Evolutionary conservation across 805 yeast species (phyloP).

Genomic region (Candida piceae): DNA sequence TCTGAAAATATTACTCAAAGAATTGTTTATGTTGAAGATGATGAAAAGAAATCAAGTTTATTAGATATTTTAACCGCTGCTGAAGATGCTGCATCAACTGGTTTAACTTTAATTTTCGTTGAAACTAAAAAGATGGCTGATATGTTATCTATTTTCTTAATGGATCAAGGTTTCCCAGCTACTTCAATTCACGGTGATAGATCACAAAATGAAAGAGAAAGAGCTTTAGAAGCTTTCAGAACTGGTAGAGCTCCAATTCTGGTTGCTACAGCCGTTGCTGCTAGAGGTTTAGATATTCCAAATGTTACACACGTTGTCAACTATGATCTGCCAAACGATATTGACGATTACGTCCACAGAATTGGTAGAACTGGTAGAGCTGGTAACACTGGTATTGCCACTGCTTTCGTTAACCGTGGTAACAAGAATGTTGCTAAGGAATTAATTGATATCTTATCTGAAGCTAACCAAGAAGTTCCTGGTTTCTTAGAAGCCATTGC

Average conservation of each 20-base stretch:
- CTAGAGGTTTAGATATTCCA: slow-evolving; percentile 99
- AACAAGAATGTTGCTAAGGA: slow-evolving; percentile 87
- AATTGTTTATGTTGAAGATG: slow-evolving; percentile 85
- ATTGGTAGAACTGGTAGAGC: slow-evolving; percentile 99
- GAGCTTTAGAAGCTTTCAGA: slow-evolving; percentile 92
- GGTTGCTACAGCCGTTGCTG: slow-evolving; percentile 99
- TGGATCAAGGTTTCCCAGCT: slow-evolving; percentile 87
- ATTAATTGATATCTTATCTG: slow-evolving; percentile 77
- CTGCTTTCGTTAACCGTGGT: slow-evolving; percentile 96
- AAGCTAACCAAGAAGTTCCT: slow-evolving; percentile 98
- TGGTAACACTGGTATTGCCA: slow-evolving; percentile 97
- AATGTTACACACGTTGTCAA: slow-evolving; percentile 97
- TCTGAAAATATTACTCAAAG: slow-evolving; percentile 97
- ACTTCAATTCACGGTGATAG: slow-evolving; percentile 99
- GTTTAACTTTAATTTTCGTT: slow-evolving; percentile 90
- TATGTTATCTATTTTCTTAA: slow-evolving; percentile 84
- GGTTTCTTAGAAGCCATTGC: slow-evolving; percentile 74
- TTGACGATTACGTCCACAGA: slow-evolving; percentile 98
- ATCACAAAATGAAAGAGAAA: slow-evolving; percentile 95
- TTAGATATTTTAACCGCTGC: slow-evolving; percentile 79
- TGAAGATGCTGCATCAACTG: slow-evolving; percentile 50
- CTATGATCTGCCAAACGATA: slow-evolving; percentile 94
- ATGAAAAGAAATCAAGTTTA: slow-evolving; percentile 85
- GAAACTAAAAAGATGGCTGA: slow-evolving; percentile 99
- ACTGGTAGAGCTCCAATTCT: slow-evolving; percentile 86